Evolutionary conservation across 2,329 filamentous ascomycete species (phyloP).

Genomic region (Phaeosphaeria sp.): DNA sequence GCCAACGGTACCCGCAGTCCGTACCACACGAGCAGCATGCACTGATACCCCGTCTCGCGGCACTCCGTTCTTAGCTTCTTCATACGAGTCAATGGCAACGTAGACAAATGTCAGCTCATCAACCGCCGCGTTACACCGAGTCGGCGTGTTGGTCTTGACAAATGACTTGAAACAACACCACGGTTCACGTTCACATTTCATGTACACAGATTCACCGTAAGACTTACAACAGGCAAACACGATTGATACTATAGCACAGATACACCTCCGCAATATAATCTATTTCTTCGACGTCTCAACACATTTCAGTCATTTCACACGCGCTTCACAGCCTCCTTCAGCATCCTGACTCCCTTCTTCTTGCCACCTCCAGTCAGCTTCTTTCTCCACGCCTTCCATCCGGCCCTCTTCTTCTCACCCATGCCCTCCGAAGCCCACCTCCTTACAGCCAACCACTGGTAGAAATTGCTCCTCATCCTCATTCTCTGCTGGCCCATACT

Average conservation of each 20-base stretch:
- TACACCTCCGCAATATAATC: not conserved
- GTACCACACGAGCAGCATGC: not conserved
- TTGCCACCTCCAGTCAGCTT: not conserved
- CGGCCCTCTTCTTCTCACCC: not conserved
- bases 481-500: not conserved
- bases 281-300: not conserved
- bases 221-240: not conserved
- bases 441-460: constrained; percentile 11
- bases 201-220: no score
- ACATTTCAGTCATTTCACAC: not conserved
- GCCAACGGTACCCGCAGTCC: not conserved
- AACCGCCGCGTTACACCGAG: not conserved
- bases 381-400: not conserved
- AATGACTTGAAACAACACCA: not conserved
- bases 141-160: not conserved
- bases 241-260: not conserved
- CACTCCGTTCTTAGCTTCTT: not conserved
- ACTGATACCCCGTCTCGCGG: not conserved
- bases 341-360: not conserved
- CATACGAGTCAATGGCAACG: not conserved
- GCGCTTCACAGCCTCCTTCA: not conserved
- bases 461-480: constrained; percentile 12
- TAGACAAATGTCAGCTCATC: not conserved
- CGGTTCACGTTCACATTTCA: no score
- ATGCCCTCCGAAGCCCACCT: constrained; percentile 2